Conservation (phyloP, 306 rosid genomes). For the Betula pendula region DNA sequence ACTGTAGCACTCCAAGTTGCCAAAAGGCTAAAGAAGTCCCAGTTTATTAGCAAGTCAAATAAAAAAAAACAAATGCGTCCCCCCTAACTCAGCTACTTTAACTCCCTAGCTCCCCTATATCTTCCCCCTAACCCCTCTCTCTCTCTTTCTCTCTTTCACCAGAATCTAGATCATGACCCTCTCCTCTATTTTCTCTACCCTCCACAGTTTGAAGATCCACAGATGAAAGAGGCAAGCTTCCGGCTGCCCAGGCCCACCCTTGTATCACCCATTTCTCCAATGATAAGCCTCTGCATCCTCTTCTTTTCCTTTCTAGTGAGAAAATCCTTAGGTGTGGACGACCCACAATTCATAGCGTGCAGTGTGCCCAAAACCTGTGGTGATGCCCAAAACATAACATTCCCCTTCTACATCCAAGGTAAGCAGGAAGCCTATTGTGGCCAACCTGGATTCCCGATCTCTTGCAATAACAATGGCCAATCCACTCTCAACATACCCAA, state of each 20-base stretch:
- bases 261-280: no score
- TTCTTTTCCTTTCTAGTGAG: not conserved
- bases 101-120: no score
- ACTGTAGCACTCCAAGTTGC: no score
- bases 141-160: not conserved
- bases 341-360: conserved; percentile 26
- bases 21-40: no score
- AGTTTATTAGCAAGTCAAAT: no score
- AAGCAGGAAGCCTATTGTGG: conserved; percentile 24
- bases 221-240: conserved; percentile 20
- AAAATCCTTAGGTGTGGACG: not conserved
- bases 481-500: conserved; percentile 15
- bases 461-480: conserved; percentile 17
- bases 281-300: no score
- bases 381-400: conserved; percentile 21
- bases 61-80: no score
- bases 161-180: not conserved
- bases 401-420: conserved; percentile 25
- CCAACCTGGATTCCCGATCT: conserved; percentile 27
- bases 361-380: conserved; percentile 24
- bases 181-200: no score
- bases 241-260: no score
- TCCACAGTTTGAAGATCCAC: conserved; percentile 1
- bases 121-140: not conserved
- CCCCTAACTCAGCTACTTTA: no score